Percentiles rank a stretch among this genome's conserved stretches.
Evolutionary conservation across 148 eudicot genomes (phyloP).

Genomic region (Rhododendron ovatum): DNA sequence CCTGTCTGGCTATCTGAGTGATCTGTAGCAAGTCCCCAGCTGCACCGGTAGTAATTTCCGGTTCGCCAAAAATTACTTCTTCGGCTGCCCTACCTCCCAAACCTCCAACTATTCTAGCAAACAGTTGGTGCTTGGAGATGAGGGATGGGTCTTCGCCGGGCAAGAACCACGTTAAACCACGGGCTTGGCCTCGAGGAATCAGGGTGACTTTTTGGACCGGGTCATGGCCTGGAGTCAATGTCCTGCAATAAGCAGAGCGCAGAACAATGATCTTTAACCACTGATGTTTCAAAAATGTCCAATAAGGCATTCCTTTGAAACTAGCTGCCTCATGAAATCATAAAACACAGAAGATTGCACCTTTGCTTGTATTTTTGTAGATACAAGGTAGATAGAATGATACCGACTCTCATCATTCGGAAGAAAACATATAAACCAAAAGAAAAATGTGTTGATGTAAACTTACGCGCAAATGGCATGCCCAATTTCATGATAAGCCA

Average conservation of each 20-base stretch:
- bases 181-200: conserved; percentile 83
- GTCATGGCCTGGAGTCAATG: conserved; percentile 70
- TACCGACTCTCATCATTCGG: not conserved
- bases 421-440: not conserved
- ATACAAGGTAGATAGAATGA: not conserved
- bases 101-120: conserved; percentile 78
- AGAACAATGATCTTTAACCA: not conserved
- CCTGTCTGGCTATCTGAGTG: conserved; percentile 84
- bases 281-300: not conserved
- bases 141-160: conserved; percentile 63
- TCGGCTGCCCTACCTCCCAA: conserved; percentile 83
- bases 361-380: not conserved
- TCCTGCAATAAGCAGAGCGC: conserved; percentile 32
- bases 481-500: conserved; percentile 88
- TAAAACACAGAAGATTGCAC: not conserved
- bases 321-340: not conserved
- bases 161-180: conserved; percentile 81
- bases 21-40: conserved; percentile 78
- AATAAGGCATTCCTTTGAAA: not conserved
- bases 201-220: conserved; percentile 76
- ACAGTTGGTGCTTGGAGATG: conserved; percentile 58
- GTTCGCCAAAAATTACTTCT: conserved; percentile 74
- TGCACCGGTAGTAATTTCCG: conserved; percentile 81
- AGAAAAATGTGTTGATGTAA: not conserved
- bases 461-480: conserved; percentile 92